phyloP scores from a whole-genome alignment of 345 rosid species.

The Laguncularia racemosa region DNA sequence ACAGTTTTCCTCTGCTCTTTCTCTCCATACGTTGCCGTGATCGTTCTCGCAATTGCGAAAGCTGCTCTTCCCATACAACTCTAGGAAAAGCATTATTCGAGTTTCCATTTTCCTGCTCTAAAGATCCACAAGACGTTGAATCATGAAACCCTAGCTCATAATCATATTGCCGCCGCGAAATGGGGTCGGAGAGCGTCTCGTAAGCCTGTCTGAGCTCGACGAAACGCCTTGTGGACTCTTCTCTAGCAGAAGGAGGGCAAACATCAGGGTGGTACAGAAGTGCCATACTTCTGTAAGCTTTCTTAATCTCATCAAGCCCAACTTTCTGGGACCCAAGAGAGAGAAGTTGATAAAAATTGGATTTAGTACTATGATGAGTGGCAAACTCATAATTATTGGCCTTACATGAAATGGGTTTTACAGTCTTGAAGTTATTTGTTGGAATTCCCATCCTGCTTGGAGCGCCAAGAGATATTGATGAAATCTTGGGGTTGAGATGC shows the following conservation, averaged over 20 bases:
- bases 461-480: no score
- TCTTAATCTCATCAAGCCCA: conserved; percentile 13
- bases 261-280: conserved; percentile 18
- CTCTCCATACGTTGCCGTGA: no score
- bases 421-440: no score
- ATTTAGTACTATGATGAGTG: no score
- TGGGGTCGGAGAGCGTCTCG: conserved; percentile 22
- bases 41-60: no score
- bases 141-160: conserved; percentile 3
- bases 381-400: no score
- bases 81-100: background rate
- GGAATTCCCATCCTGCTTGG: no score
- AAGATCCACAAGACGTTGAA: background rate
- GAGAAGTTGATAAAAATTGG: conserved; percentile 18
- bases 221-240: conserved; percentile 20
- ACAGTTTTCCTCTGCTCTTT: no score
- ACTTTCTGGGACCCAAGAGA: conserved; percentile 10
- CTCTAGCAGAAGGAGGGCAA: conserved; percentile 12
- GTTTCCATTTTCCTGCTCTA: background rate
- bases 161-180: conserved; percentile 11
- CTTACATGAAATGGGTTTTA: no score
- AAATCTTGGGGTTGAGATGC: no score
- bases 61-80: background rate
- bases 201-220: conserved; percentile 18
- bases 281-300: conserved; percentile 17